Conservation (phyloP, 1,284 basidiomycete species). For the Tylopilus sp. region DNA sequence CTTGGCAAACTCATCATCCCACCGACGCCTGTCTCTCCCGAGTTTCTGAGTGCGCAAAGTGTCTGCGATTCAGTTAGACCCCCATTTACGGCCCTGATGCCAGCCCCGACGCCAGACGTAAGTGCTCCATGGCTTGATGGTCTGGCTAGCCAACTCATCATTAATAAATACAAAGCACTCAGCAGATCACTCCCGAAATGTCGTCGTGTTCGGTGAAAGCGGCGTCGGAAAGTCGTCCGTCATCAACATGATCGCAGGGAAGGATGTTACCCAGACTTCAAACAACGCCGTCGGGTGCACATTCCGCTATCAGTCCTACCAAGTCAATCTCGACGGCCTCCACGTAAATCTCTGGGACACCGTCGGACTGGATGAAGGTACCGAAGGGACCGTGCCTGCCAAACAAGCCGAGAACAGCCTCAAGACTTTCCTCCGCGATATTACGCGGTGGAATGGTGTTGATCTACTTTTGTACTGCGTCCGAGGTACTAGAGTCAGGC, state of each 20-base stretch:
- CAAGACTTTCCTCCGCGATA: conserved; percentile 38
- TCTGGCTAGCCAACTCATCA: conserved; percentile 1
- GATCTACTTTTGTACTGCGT: conserved; percentile 47
- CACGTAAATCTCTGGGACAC: conserved; percentile 44
- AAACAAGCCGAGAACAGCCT: conserved; percentile 35
- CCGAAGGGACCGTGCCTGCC: conserved; percentile 34
- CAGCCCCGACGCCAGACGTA: conserved; percentile 13
- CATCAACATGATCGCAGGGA: conserved; percentile 42
- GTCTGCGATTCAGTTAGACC: conserved; percentile 17
- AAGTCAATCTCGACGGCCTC: conserved; percentile 25
- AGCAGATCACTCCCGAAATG: conserved; percentile 29
- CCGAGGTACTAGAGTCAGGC: conserved; percentile 42
- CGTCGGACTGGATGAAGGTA: conserved; percentile 40
- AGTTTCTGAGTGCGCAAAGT: conserved; percentile 14
- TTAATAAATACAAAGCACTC: conserved; percentile 20
- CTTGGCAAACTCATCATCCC: conserved; percentile 28
- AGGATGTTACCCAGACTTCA: conserved; percentile 35
- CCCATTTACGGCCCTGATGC: conserved; percentile 17
- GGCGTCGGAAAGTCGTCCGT: conserved; percentile 46
- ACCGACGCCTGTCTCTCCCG: conserved; percentile 1
- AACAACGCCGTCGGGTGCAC: conserved; percentile 41
- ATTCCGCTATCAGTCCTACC: conserved; percentile 30
- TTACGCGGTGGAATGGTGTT: conserved; percentile 38
- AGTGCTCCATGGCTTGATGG: conserved; percentile 7
- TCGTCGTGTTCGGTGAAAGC: conserved; percentile 43